Evolutionary conservation across 805 yeast genomes (phyloP).

Genomic region (Ogataea minuta): DNA sequence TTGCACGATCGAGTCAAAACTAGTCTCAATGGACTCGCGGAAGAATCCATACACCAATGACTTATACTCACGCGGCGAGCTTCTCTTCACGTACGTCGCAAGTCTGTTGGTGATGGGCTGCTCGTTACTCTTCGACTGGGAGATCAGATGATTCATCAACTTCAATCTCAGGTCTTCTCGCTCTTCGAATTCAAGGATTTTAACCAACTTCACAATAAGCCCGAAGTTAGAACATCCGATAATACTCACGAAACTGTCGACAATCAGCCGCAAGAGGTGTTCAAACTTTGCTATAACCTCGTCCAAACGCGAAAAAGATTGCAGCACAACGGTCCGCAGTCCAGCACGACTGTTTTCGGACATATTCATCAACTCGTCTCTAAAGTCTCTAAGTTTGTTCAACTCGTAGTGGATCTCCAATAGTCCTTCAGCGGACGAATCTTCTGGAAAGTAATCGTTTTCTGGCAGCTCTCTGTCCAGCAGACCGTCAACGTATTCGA

Average conservation of each 20-base stretch:
- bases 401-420: constrained; percentile 68
- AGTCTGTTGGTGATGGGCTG: constrained; percentile 16
- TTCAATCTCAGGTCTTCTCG: constrained; percentile 63
- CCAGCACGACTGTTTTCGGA: constrained; percentile 52
- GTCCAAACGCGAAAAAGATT: constrained; percentile 51
- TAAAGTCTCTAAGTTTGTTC: constrained; percentile 70
- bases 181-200: constrained; percentile 78
- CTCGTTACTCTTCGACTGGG: constrained; percentile 14
- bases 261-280: constrained; percentile 58
- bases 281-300: constrained; percentile 59
- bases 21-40: constrained; percentile 58
- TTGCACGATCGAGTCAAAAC: constrained; percentile 64
- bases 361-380: constrained; percentile 66
- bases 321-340: constrained; percentile 60
- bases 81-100: constrained; percentile 41
- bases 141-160: constrained; percentile 11
- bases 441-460: constrained; percentile 35
- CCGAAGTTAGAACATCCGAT: constrained; percentile 66
- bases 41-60: constrained; percentile 58
- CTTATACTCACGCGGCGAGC: constrained; percentile 56
- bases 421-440: constrained; percentile 50
- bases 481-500: constrained; percentile 49
- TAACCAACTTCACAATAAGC: constrained; percentile 67
- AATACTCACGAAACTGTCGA: constrained; percentile 62
- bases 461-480: constrained; percentile 44